Percentiles rank a stretch among this genome's conserved stretches.
These are phyloP conservation scores for Linderina pennispora DNA, from an alignment of 192 early-diverging fungal genomes.

Conservation along the genomic window DNA sequence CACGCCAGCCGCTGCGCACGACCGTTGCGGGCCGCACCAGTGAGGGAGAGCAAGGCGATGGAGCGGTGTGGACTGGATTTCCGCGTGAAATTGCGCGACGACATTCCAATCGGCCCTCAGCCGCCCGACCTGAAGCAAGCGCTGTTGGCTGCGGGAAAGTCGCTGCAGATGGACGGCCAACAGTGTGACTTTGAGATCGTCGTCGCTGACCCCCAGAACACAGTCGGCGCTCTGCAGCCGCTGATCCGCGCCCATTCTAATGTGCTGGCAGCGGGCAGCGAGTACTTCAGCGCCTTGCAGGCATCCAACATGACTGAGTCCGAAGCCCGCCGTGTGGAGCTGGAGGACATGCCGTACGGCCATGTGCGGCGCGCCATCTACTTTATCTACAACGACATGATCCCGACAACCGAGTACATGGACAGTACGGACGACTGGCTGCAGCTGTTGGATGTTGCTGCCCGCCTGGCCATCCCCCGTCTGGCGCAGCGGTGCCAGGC, in stretches of 20 bases:
- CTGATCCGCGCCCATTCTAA: constrained; percentile 28
- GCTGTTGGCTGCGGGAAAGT: not conserved
- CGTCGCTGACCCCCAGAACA: constrained; percentile 31
- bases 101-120: constrained; percentile 9
- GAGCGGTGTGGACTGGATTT: constrained; percentile 39
- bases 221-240: constrained; percentile 36
- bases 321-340: constrained; percentile 16
- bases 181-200: constrained; percentile 27
- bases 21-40: constrained; percentile 16
- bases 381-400: constrained; percentile 20
- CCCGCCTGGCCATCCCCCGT: constrained; percentile 31
- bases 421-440: constrained; percentile 30
- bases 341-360: constrained; percentile 38
- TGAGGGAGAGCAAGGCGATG: constrained; percentile 23
- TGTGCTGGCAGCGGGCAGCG: constrained; percentile 36
- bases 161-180: constrained; percentile 18
- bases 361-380: constrained; percentile 31
- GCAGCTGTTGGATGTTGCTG: constrained; percentile 17
- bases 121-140: constrained; percentile 4
- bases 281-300: constrained; percentile 40
- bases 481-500: constrained; percentile 32
- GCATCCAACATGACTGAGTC: constrained; percentile 33
- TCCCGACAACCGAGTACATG: constrained; percentile 9
- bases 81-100: constrained; percentile 30
- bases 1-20: constrained; percentile 30